These are phyloP conservation scores for Debaryomyces nepalensis DNA, from an alignment of 1,139 yeast genomes.

Conservation along the genomic window DNA sequence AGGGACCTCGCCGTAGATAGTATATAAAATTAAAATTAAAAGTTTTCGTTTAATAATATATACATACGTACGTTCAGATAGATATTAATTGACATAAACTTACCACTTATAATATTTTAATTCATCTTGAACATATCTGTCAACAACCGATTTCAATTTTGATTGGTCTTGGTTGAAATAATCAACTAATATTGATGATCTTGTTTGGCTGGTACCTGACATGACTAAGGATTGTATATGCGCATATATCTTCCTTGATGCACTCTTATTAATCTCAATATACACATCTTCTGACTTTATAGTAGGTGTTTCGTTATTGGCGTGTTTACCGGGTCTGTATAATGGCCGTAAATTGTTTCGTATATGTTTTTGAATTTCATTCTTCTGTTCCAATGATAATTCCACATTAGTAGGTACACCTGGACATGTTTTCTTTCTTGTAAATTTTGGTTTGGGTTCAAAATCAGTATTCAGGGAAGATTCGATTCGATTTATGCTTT, in stretches of 20 bases:
- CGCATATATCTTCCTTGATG: slow-evolving; percentile 52
- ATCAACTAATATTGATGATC: slow-evolving; percentile 19
- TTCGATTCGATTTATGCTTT: no score
- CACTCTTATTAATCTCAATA: slow-evolving; percentile 40
- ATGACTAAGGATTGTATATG: slow-evolving; percentile 24
- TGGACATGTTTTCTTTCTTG: slow-evolving; percentile 5
- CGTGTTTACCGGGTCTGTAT: slow-evolving; percentile 34
- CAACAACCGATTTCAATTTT: slow-evolving; percentile 29
- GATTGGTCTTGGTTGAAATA: slow-evolving; percentile 24
- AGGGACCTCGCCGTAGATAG: slow-evolving; percentile 57
- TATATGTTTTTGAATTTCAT: slow-evolving; percentile 55
- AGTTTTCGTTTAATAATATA: slow-evolving; percentile 7
- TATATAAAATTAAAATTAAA: neutral
- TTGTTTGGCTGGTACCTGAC: slow-evolving; percentile 15
- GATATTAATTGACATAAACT: neutral
- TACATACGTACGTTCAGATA: neutral
- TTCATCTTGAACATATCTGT: slow-evolving; percentile 27
- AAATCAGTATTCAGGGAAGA: slow-evolving; percentile 19
- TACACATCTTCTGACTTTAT: slow-evolving; percentile 38
- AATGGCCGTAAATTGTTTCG: slow-evolving; percentile 54
- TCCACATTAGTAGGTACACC: slow-evolving; percentile 15
- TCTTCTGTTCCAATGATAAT: slow-evolving; percentile 51
- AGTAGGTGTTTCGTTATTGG: slow-evolving; percentile 3
- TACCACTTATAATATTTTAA: slow-evolving; percentile 12
- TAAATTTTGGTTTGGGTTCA: slow-evolving; percentile 17